These are phyloP conservation scores for Closterium sp. DNA, from an alignment of 139 green algal genomes.

Conservation along the genomic window DNA sequence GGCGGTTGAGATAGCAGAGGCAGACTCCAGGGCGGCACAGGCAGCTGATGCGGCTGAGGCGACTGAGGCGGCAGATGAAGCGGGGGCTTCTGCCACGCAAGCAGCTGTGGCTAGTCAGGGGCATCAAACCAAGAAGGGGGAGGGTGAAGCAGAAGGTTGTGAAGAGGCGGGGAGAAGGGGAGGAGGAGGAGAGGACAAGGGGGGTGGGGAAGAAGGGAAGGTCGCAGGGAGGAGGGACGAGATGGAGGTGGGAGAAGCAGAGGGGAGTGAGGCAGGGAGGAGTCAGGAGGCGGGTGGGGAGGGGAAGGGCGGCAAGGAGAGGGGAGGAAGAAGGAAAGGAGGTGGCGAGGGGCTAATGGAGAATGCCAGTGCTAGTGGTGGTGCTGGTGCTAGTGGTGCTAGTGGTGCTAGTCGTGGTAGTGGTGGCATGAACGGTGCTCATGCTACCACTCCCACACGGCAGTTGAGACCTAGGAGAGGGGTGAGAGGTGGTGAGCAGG, in stretches of 20 bases:
- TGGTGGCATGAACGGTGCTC: not conserved
- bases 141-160: too few relatives aligned
- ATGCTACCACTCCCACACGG: not conserved
- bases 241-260: not conserved
- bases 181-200: not conserved
- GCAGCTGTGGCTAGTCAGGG: too few relatives aligned
- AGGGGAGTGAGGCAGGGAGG: not conserved
- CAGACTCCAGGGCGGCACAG: not conserved
- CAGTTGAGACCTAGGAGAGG: not conserved
- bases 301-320: not conserved
- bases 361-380: not conserved
- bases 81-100: too few relatives aligned
- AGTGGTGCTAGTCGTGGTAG: not conserved
- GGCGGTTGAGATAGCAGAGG: conserved; percentile 52
- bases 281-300: not conserved
- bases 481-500: not conserved
- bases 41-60: not conserved
- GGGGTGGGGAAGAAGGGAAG: too few relatives aligned
- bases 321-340: not conserved
- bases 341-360: not conserved
- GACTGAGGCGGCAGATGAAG: not conserved
- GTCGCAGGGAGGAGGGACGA: not conserved
- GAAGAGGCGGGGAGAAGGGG: not conserved
- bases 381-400: not conserved
- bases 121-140: too few relatives aligned